Conservation (phyloP, 805 yeast species). For the Cyberlindnera americana region DNA sequence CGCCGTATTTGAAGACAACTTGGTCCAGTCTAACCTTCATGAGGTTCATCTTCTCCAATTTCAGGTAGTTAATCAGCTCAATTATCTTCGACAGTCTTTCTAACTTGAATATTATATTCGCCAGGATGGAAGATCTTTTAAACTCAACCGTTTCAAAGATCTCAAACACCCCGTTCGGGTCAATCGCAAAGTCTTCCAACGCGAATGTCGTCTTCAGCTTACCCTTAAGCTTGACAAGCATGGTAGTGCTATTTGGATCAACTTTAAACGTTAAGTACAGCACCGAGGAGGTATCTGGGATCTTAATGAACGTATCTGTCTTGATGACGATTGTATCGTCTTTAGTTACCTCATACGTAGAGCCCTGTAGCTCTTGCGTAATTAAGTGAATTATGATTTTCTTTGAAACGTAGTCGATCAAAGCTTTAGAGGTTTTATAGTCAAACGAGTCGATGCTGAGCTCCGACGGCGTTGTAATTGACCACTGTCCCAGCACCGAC, state of each 20-base stretch:
- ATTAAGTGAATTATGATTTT: slow-evolving; percentile 20
- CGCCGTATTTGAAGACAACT: slow-evolving; percentile 26
- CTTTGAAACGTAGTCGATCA: slow-evolving; percentile 17
- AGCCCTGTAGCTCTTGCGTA: slow-evolving; percentile 13
- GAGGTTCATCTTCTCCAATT: slow-evolving; percentile 20
- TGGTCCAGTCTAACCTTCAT: slow-evolving; percentile 26
- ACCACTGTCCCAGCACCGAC: slow-evolving; percentile 15
- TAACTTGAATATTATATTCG: slow-evolving; percentile 18
- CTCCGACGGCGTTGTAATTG: slow-evolving; percentile 8
- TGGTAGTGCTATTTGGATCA: slow-evolving; percentile 18
- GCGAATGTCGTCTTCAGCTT: slow-evolving; percentile 24
- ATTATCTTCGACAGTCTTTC: slow-evolving; percentile 24
- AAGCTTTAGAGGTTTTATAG: slow-evolving; percentile 22
- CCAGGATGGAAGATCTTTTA: slow-evolving; percentile 15
- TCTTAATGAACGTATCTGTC: slow-evolving; percentile 34
- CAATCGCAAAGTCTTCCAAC: slow-evolving; percentile 21
- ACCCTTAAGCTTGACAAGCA: slow-evolving; percentile 34
- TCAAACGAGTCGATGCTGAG: slow-evolving; percentile 20
- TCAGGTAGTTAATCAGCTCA: slow-evolving; percentile 24
- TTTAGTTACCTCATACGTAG: slow-evolving; percentile 7
- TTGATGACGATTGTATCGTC: slow-evolving; percentile 28
- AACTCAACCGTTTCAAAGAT: slow-evolving; percentile 19
- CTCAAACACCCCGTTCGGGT: slow-evolving; percentile 20
- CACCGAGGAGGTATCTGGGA: slow-evolving; percentile 35
- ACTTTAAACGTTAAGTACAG: slow-evolving; percentile 30